Base-by-base conservation (phyloP, 129 eudicot genomes). In the Kitagawia praeruptora region DNA sequence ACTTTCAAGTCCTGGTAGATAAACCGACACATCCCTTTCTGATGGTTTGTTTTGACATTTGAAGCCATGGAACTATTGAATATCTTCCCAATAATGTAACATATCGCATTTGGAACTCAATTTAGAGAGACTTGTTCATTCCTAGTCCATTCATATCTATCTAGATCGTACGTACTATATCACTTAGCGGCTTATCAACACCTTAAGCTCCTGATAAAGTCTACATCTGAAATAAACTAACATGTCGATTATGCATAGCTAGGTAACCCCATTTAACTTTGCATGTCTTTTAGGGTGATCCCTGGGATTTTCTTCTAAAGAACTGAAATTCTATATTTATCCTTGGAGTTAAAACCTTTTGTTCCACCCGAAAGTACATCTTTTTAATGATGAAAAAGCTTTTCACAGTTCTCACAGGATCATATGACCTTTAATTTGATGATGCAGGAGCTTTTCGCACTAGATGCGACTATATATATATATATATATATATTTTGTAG, bases 1-100 rank as follows among this genome's bases (percentile, higher is more conserved):
- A 27, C 71, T 64, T 64, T 64, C 71, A 64, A 2, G 38, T 64
- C 71, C 39, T 12, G 34, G 19, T 27, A 64, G 19, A 64, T 56
- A 13, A 25, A 31, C 70, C 71, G 39, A 64, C 71, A 64, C 21
- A 64, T 64, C 71, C 34, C 39, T 64, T 64, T 64, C 71, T 31
- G 71, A 13, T 64, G 71, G 71, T 28, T 64, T 64, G 39, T 64
- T 64, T 64, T 64, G 71, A 64, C 71, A 64, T 28, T 64, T 23
- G 66, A 56, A 56, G 66, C 31, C 31, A 56, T 56, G 31, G 39
- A 64, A 25, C 38, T 19, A 25, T 13, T 28, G 21, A 64, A 67
- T 67, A 31, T 67, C 73, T 67, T 31, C 34, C 73, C 73, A 67
- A 67, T 67, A 67, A 66, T 67, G 41, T 31, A 4, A 31, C 2